Base-by-base conservation (phyloP, 2,329 filamentous ascomycete genomes). In the Diplodia corticola region DNA sequence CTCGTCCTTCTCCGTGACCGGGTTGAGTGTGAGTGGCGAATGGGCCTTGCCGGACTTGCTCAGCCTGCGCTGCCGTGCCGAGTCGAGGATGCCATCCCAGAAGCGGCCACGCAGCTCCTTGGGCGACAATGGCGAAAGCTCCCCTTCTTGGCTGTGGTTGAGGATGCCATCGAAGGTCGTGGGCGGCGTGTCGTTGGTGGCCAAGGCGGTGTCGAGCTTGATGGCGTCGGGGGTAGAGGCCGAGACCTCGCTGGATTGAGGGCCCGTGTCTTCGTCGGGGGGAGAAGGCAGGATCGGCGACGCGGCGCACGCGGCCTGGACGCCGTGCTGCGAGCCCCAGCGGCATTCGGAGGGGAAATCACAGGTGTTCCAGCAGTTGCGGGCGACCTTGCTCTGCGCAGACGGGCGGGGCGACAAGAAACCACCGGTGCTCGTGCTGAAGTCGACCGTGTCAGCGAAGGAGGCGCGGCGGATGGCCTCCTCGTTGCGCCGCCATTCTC, bases 301-400 rank as follows among this genome's bases (percentile, higher is more conserved):
- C 15, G 61, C 26, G 61, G 9, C 37, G 15, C 15, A 20, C 40
- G 40, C 22, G 50, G 50, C 53, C 33, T 57, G 40, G 6, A 13
- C 22, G 15, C 63, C 63, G 26, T 65, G 26, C 28, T 65, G 63
- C 40, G 50, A 40, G 51, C 76, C 75, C 77, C 77, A 79, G 5
- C 80, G 76, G 68, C 81, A 83, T 61, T 83, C 78, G 30, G 74
- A 78, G 0, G 81, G 81, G 66, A 81, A 83, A 60, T 82, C 78
- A 69, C 81, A 83, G 4, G 59, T 69, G 10, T 73, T 73, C 79
- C 80, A 82, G 71, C 81, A 83, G 66, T 82, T 74, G 44, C 74
- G 50, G 44, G 24, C 5, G 46, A 12, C 20, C 3, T n/a, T 24
- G 66, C 63, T 77, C 76, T 64, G 17, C 6, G 12, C 33, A 10